These are phyloP conservation scores for Prillingera fragicola DNA, from an alignment of 1,284 basidiomycete species.

Conservation along the genomic window DNA sequence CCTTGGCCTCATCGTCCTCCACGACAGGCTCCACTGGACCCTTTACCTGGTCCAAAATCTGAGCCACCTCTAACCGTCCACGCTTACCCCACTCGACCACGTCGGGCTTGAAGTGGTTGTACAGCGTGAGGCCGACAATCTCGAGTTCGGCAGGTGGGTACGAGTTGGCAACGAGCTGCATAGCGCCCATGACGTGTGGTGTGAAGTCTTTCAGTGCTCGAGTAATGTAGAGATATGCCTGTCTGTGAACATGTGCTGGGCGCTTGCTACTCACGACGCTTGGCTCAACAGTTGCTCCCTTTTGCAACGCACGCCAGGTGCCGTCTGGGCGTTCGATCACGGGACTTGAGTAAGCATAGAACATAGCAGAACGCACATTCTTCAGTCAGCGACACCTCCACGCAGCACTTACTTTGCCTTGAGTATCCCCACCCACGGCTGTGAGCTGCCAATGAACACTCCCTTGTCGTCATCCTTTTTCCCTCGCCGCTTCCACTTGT, in stretches of 20 bases:
- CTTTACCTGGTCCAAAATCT: constrained; percentile 40
- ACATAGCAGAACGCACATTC: constrained; percentile 9
- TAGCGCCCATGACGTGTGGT: constrained; percentile 68
- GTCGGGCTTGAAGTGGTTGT: constrained; percentile 51
- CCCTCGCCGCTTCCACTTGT: constrained; percentile 2
- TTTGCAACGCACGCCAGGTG: constrained; percentile 74
- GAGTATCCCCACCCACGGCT: constrained; percentile 90
- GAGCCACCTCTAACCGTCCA: constrained; percentile 34
- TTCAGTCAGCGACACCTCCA: not conserved
- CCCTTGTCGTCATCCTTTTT: constrained; percentile 44
- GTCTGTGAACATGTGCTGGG: not conserved
- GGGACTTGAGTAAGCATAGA: constrained; percentile 55
- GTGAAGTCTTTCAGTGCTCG: constrained; percentile 69
- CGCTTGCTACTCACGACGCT: constrained; percentile 46
- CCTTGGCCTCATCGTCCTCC: not conserved
- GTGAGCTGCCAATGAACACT: constrained; percentile 61
- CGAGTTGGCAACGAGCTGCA: constrained; percentile 68
- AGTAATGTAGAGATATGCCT: constrained; percentile 75
- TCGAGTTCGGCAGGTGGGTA: constrained; percentile 64
- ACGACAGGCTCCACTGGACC: not conserved
- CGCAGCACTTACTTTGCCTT: constrained; percentile 63
- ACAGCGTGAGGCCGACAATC: constrained; percentile 62
- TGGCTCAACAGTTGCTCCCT: constrained; percentile 66
- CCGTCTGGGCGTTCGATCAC: constrained; percentile 65
- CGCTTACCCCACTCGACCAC: constrained; percentile 46